A percentile compares a stretch with the other conserved stretches of the same genome.
Evolutionary conservation across 2,329 filamentous ascomycete genomes (phyloP).

Genomic region (Beauveria australis): DNA sequence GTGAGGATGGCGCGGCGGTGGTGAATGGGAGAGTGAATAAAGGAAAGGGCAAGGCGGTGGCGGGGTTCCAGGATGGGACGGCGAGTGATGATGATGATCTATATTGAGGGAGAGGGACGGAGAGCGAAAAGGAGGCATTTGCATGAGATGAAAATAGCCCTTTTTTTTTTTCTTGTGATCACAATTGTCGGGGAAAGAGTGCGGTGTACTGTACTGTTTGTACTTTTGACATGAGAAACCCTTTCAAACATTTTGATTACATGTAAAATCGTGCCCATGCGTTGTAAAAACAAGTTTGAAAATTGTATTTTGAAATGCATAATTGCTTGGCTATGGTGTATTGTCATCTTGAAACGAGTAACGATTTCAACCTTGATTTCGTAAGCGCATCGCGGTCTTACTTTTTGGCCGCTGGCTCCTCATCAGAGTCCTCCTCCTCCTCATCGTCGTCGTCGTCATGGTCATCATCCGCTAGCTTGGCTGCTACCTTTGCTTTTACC

Average conservation of each 20-base stretch:
- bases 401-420: slow-evolving; percentile 19
- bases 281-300: background rate
- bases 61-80: slow-evolving; percentile 43
- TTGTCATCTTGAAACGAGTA: background rate
- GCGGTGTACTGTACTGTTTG: background rate
- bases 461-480: slow-evolving; percentile 18
- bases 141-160: background rate
- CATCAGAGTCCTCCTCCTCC: slow-evolving; percentile 19
- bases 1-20: slow-evolving; percentile 26
- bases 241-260: background rate
- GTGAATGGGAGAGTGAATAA: slow-evolving; percentile 29
- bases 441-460: slow-evolving; percentile 21
- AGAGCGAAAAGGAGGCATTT: background rate
- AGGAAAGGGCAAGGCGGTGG: slow-evolving; percentile 49
- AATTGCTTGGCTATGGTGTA: slow-evolving; percentile 10
- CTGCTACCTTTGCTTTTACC: slow-evolving; percentile 11
- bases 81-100: slow-evolving; percentile 49
- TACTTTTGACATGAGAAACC: background rate
- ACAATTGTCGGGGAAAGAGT: background rate
- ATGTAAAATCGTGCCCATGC: background rate
- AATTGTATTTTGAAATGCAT: background rate
- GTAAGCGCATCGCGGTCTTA: slow-evolving; percentile 2
- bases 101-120: slow-evolving; percentile 32
- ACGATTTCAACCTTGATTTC: background rate
- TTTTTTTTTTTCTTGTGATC: background rate